These are phyloP conservation scores for Cryptococcus depauperatus DNA, from an alignment of 1,284 basidiomycete genomes.

Conservation along the genomic window DNA sequence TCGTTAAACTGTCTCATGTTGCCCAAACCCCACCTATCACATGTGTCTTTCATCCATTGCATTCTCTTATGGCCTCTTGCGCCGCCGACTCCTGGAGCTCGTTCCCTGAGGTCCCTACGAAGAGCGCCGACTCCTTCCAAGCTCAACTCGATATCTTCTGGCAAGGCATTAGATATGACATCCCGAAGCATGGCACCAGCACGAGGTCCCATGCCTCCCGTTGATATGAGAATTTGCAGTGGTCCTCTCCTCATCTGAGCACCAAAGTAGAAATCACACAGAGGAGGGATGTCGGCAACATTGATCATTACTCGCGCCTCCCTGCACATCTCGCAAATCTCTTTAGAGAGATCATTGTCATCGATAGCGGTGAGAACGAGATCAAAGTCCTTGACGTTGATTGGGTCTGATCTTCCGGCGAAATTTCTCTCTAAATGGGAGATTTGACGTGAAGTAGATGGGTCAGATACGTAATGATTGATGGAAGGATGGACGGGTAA, in stretches of 20 bases:
- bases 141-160: conserved; percentile 65
- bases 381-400: conserved; percentile 53
- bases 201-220: conserved; percentile 87
- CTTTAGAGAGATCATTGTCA: conserved; percentile 60
- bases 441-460: conserved; percentile 51
- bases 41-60: conserved; percentile 90
- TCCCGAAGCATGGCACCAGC: conserved; percentile 75
- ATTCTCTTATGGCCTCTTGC: conserved; percentile 55
- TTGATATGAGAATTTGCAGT: conserved; percentile 91
- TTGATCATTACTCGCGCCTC: conserved; percentile 74
- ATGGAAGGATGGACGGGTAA: conserved; percentile 48
- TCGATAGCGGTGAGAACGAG: conserved; percentile 95
- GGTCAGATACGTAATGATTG: conserved; percentile 39
- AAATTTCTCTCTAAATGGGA: conserved; percentile 65
- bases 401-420: conserved; percentile 46
- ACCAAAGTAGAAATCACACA: conserved; percentile 98
- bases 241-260: conserved; percentile 85
- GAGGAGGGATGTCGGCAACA: conserved; percentile 89
- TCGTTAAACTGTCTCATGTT: conserved; percentile 39
- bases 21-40: conserved; percentile 59
- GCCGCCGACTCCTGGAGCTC: conserved; percentile 52
- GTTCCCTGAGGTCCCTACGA: conserved; percentile 45
- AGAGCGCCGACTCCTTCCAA: conserved; percentile 65
- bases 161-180: conserved; percentile 61
- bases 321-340: conserved; percentile 65